These are phyloP conservation scores for Erysimum cheiranthoides DNA, from an alignment of 345 rosid species.

Conservation along the genomic window DNA sequence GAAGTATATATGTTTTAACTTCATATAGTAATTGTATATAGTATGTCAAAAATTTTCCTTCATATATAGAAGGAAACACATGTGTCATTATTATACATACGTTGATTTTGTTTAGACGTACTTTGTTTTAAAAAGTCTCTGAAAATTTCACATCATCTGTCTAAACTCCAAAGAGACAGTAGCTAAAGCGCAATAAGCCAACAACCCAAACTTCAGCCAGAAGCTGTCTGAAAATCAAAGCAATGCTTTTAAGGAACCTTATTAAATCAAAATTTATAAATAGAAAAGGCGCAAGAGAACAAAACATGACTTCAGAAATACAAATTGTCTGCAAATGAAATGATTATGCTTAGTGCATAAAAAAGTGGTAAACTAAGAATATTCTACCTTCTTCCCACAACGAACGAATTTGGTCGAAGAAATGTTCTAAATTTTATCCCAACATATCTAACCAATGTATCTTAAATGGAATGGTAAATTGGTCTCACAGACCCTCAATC, in stretches of 20 bases:
- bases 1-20: neutral
- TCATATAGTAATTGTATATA: neutral
- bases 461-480: neutral
- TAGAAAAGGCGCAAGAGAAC: constrained; percentile 42
- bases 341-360: constrained; percentile 43
- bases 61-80: constrained; percentile 1
- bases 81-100: neutral
- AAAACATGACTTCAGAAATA: constrained; percentile 44
- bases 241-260: constrained; percentile 44
- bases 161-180: constrained; percentile 26
- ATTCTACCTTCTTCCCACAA: neutral
- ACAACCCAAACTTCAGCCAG: constrained; percentile 44
- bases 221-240: constrained; percentile 50
- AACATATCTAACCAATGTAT: neutral
- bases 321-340: constrained; percentile 43
- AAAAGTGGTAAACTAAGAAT: constrained; percentile 31
- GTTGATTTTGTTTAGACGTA: neutral
- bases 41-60: neutral
- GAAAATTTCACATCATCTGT: constrained; percentile 20
- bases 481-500: neutral
- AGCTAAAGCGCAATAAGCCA: constrained; percentile 46
- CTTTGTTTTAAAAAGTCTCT: neutral
- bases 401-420: constrained; percentile 1
- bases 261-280: constrained; percentile 9
- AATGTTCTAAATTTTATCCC: neutral